Conservation (phyloP, 371 early-diverging fungal species). For the Fennellomyces sp. region DNA sequence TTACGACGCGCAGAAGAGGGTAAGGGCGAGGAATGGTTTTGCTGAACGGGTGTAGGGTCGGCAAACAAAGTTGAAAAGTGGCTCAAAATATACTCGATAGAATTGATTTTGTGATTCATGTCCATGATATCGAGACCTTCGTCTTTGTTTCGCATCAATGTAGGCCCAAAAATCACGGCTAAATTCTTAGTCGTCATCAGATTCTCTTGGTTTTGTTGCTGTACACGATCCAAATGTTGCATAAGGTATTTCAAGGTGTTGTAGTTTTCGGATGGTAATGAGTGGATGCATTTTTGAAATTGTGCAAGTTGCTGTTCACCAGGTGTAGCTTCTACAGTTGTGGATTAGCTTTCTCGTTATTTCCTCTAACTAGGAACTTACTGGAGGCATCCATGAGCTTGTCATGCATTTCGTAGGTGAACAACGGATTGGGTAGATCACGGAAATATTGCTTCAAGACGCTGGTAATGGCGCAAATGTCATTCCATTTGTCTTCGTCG, state of each 20-base stretch:
- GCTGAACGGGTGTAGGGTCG: slow-evolving; percentile 8
- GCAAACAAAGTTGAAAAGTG: slow-evolving; percentile 44
- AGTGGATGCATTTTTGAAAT: slow-evolving; percentile 29
- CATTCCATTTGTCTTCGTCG: slow-evolving; percentile 56
- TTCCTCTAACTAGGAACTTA: too few species aligned
- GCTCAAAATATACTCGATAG: slow-evolving; percentile 65
- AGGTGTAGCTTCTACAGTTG: too few species aligned
- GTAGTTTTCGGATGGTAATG: slow-evolving; percentile 43
- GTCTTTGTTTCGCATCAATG: slow-evolving; percentile 75
- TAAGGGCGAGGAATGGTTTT: slow-evolving; percentile 20
- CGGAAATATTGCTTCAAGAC: slow-evolving; percentile 95
- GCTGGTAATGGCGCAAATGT: slow-evolving; percentile 83
- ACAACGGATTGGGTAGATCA: slow-evolving; percentile 88
- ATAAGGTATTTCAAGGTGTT: slow-evolving; percentile 39
- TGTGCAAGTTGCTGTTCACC: slow-evolving; percentile 29
- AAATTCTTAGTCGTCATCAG: slow-evolving; percentile 88
- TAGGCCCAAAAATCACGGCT: slow-evolving; percentile 94
- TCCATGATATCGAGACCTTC: slow-evolving; percentile 75
- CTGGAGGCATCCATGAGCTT: slow-evolving; percentile 75
- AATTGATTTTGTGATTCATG: slow-evolving; percentile 76
- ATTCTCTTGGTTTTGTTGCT: slow-evolving; percentile 62
- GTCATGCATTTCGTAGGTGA: slow-evolving; percentile 80
- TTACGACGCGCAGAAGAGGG: slow-evolving; percentile 11
- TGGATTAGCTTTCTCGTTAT: too few species aligned
- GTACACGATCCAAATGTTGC: slow-evolving; percentile 44